These are phyloP conservation scores for Incumbomyces delicatus DNA, from an alignment of 2,329 filamentous ascomycete species.

Conservation along the genomic window DNA sequence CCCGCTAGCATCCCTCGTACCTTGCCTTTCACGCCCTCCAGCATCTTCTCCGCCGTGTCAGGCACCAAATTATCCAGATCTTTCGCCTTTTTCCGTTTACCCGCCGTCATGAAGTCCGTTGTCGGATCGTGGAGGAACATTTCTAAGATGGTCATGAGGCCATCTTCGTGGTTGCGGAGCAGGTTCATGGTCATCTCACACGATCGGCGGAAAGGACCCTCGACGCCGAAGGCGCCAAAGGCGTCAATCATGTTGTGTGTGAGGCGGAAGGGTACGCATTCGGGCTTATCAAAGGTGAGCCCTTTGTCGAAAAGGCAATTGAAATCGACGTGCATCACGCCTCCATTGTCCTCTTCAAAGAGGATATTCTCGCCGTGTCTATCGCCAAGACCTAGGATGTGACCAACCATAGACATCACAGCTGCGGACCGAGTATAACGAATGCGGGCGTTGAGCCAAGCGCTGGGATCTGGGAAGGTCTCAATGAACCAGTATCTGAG, in stretches of 20 bases:
- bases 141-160: constrained; percentile 92
- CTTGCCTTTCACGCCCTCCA: constrained; percentile 82
- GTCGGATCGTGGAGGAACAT: constrained; percentile 96
- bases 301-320: constrained; percentile 99
- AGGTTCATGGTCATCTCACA: constrained; percentile 80
- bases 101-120: constrained; percentile 74
- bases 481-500: constrained; percentile 93
- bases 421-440: constrained; percentile 88
- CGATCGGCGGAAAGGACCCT: constrained; percentile 83
- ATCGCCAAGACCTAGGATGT: constrained; percentile 85
- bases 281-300: constrained; percentile 85
- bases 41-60: constrained; percentile 65
- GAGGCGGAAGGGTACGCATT: constrained; percentile 88
- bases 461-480: constrained; percentile 82
- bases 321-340: constrained; percentile 96
- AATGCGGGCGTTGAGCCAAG: constrained; percentile 83
- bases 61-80: constrained; percentile 42
- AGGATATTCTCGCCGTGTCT: constrained; percentile 96
- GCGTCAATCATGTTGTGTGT: constrained; percentile 98
- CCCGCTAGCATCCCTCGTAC: constrained; percentile 72
- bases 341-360: constrained; percentile 85
- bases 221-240: constrained; percentile 85
- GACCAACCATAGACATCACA: constrained; percentile 99
- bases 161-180: constrained; percentile 85
- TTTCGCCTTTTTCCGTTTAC: constrained; percentile 36